Percentiles rank a stretch among this genome's conserved stretches.
Conservation (phyloP, 2,329 filamentous ascomycete genomes). For the Xenoacremonium recifei region DNA sequence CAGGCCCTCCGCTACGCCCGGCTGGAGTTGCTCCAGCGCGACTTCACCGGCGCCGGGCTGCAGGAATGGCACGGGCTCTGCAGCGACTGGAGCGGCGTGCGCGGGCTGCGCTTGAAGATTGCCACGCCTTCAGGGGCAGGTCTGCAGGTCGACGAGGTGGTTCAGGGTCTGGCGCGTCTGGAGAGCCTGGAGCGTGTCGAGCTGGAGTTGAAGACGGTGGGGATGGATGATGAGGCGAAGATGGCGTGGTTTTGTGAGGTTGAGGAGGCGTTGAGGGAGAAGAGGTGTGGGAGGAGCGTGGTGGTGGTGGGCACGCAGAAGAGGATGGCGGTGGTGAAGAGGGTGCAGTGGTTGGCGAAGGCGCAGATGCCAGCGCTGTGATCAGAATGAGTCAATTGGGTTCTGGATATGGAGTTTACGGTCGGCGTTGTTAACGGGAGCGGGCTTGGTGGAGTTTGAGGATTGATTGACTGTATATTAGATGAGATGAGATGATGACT, state of each 20-base stretch:
- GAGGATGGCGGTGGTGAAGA: conserved; percentile 12
- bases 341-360: no score
- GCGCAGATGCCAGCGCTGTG: no score
- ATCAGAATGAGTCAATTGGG: no score
- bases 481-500: no score
- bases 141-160: conserved; percentile 12
- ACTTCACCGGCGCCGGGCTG: conserved; percentile 30
- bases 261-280: conserved; percentile 24
- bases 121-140: conserved; percentile 21
- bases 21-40: conserved; percentile 39
- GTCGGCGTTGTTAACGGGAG: no score
- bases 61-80: conserved; percentile 38
- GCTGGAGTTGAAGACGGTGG: conserved; percentile 36
- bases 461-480: no score
- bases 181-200: conserved; percentile 35
- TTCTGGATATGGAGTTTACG: no score
- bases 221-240: conserved; percentile 32
- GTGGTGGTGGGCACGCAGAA: conserved; percentile 24
- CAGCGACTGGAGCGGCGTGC: conserved; percentile 33
- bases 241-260: conserved; percentile 35
- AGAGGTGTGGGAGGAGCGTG: conserved; percentile 16
- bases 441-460: no score
- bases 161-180: conserved; percentile 31
- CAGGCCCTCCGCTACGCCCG: conserved; percentile 37
- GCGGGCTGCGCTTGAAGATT: conserved; percentile 41